A percentile compares a stretch with the other conserved stretches of the same genome.
phyloP scores from a whole-genome alignment of 176 grass and related monocot species.

The Eleusine indica region DNA sequence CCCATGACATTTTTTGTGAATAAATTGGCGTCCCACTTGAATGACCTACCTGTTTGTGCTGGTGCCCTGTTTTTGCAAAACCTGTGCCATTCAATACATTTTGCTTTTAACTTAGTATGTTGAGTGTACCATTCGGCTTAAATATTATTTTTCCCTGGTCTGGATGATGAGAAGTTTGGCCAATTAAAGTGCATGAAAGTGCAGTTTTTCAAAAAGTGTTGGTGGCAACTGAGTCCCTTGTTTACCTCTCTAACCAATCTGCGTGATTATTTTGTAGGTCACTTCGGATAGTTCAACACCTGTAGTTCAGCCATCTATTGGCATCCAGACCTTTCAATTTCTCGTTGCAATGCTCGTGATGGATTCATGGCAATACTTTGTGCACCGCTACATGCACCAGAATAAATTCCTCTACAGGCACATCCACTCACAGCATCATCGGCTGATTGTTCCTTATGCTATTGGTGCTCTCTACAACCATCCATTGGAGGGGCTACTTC shows the following conservation, averaged over 20 bases:
- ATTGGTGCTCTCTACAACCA: conserved; percentile 94
- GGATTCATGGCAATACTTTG: conserved; percentile 91
- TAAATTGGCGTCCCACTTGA: not conserved
- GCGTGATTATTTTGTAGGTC: conserved; percentile 52
- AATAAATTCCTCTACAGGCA: conserved; percentile 90
- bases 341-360: conserved; percentile 85
- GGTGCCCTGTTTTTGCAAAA: not conserved
- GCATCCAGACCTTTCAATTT: conserved; percentile 68
- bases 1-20: not conserved
- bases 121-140: not conserved
- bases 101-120: not conserved
- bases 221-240: not conserved
- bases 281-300: conserved; percentile 61
- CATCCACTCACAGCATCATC: conserved; percentile 82
- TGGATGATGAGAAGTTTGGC: conserved; percentile 15
- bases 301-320: conserved; percentile 64
- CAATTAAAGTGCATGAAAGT: not conserved
- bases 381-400: conserved; percentile 92
- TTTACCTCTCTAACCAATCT: conserved; percentile 3
- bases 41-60: not conserved
- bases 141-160: not conserved
- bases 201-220: not conserved
- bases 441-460: conserved; percentile 79
- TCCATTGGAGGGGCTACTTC: conserved; percentile 83
- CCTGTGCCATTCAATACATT: not conserved